Conservation (phyloP, 805 yeast species). For the Nematodospora valgi region DNA sequence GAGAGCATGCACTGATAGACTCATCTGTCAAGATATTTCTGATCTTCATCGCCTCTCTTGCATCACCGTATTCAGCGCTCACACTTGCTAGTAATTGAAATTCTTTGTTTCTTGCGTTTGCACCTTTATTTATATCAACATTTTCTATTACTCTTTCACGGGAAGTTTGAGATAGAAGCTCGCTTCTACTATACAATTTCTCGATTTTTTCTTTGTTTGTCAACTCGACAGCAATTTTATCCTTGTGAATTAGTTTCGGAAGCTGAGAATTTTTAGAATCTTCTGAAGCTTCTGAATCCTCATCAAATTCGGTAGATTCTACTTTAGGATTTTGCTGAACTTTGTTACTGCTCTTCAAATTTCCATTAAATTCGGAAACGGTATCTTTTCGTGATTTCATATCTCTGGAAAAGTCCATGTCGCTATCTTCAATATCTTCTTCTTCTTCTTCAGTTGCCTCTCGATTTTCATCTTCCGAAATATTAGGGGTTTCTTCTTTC, state of each 20-base stretch:
- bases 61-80: too few relatives aligned
- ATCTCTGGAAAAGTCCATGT: slow-evolving; percentile 7
- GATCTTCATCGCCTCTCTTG: too few relatives aligned
- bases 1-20: too few relatives aligned
- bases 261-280: not conserved
- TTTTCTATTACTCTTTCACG: too few relatives aligned
- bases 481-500: not conserved
- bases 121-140: too few relatives aligned
- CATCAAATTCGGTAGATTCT: not conserved
- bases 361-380: not conserved
- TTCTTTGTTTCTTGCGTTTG: too few relatives aligned
- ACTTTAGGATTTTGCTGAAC: not conserved
- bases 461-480: not conserved
- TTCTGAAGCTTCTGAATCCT: slow-evolving; percentile 1
- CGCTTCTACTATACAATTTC: not conserved
- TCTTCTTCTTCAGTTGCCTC: not conserved
- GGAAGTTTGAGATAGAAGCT: too few relatives aligned
- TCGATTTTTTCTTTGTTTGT: not conserved
- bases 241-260: not conserved
- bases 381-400: slow-evolving; percentile 4
- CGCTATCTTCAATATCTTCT: slow-evolving; percentile 8
- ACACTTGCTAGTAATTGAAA: too few relatives aligned
- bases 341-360: not conserved
- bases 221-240: not conserved
- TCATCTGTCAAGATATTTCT: too few relatives aligned